Evolutionary conservation across 805 yeast genomes (phyloP).

Genomic region (Kockiozyma suomiensis): DNA sequence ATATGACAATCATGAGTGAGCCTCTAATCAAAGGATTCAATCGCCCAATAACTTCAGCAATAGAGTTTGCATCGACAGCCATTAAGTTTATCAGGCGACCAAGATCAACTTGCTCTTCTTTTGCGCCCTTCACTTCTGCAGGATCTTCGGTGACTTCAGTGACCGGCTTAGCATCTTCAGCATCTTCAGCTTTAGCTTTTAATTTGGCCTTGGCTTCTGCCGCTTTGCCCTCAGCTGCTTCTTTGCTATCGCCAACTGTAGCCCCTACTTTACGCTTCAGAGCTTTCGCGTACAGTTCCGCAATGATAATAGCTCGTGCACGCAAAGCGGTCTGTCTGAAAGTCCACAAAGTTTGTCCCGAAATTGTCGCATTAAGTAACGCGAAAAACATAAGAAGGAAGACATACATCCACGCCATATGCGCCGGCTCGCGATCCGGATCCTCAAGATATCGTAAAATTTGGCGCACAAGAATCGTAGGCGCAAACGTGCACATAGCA

Average conservation of each 20-base stretch:
- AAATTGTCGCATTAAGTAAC: conserved; percentile 58
- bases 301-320: conserved; percentile 84
- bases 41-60: conserved; percentile 90
- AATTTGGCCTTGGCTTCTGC: conserved; percentile 19
- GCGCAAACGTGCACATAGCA: conserved; percentile 62
- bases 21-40: conserved; percentile 81
- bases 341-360: conserved; percentile 80
- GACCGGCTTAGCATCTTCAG: background rate
- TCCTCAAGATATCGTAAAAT: conserved; percentile 83
- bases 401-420: conserved; percentile 88
- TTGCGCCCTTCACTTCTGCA: conserved; percentile 41
- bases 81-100: conserved; percentile 94
- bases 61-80: conserved; percentile 93
- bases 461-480: conserved; percentile 75
- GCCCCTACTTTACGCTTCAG: conserved; percentile 62
- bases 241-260: conserved; percentile 20
- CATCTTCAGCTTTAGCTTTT: conserved; percentile 26
- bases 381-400: conserved; percentile 67
- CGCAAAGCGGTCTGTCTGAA: conserved; percentile 93
- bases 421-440: conserved; percentile 59
- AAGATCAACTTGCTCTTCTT: conserved; percentile 52
- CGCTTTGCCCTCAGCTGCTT: conserved; percentile 22
- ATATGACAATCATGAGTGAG: conserved; percentile 66
- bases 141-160: conserved; percentile 28
- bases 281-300: conserved; percentile 92